Evolutionary conservation across 805 yeast species (phyloP).

Genomic region (Metahyphopichia silvanorum): DNA sequence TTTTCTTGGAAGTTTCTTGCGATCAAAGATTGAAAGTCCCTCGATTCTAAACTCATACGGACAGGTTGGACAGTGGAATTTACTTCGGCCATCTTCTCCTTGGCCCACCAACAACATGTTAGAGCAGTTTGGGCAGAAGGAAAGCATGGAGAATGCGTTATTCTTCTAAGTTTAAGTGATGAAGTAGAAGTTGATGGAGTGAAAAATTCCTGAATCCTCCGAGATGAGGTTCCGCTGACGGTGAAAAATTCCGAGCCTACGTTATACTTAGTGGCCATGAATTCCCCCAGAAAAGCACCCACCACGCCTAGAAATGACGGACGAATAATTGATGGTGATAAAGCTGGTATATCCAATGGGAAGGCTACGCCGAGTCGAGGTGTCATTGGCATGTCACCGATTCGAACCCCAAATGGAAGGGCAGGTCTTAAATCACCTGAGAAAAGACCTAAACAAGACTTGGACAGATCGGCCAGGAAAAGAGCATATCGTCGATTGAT

Average conservation of each 20-base stretch:
- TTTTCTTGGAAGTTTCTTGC: constrained; percentile 79
- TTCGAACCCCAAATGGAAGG: constrained; percentile 39
- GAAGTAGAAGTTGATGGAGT: background rate
- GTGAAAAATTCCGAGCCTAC: background rate
- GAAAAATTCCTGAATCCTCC: no score
- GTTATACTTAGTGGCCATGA: no score
- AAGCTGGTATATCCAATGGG: no score
- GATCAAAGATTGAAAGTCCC: constrained; percentile 80
- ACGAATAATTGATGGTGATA: no score
- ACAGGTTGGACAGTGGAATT: constrained; percentile 88
- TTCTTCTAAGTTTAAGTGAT: background rate
- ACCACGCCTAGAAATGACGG: no score
- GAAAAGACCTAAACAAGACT: constrained; percentile 30
- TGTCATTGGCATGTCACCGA: constrained; percentile 17
- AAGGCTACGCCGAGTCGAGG: background rate
- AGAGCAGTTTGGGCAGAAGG: constrained; percentile 93
- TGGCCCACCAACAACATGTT: constrained; percentile 77
- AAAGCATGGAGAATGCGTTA: constrained; percentile 56
- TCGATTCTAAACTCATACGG: constrained; percentile 91
- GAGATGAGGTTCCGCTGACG: no score
- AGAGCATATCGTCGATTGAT: constrained; percentile 37
- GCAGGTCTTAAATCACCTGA: constrained; percentile 47
- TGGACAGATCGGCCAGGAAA: constrained; percentile 48
- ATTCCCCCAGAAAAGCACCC: no score
- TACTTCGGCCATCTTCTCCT: constrained; percentile 55